phyloP scores from a whole-genome alignment of 2,329 filamentous ascomycete genomes.

The Emergomyces orientalis region DNA sequence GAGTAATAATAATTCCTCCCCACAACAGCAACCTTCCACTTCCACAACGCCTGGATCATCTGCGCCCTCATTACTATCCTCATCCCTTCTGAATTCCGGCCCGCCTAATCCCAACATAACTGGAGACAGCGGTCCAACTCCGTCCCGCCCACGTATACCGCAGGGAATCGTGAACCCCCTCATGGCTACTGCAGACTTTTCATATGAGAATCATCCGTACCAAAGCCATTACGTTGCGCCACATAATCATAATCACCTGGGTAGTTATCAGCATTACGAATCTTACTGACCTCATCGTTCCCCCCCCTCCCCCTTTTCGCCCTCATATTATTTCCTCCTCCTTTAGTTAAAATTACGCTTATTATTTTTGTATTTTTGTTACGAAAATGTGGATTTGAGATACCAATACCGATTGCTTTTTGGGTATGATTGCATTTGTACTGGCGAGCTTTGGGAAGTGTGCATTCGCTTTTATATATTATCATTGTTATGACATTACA shows the following conservation, averaged over 20 bases:
- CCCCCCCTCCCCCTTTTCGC: too few species aligned
- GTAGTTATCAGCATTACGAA: conserved; percentile 20
- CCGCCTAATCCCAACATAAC: conserved; percentile 19
- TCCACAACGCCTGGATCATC: conserved; percentile 8
- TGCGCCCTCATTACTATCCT: conserved; percentile 8
- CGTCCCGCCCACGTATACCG: conserved; percentile 27
- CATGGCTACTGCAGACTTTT: conserved; percentile 63
- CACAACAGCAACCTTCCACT: conserved; percentile 18
- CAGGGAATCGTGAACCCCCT: conserved; percentile 59
- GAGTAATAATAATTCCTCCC: conserved; percentile 37
- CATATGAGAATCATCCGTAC: conserved; percentile 68
- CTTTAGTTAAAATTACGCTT: background rate
- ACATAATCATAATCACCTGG: conserved; percentile 35
- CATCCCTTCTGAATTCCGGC: conserved; percentile 18
- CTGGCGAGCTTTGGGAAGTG: background rate
- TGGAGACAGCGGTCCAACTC: conserved; percentile 19
- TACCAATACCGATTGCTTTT: background rate
- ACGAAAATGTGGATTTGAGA: background rate
- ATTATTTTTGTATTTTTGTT: background rate
- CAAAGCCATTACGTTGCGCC: conserved; percentile 71
- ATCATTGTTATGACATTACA: background rate
- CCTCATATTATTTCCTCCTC: background rate
- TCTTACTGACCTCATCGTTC: conserved; percentile 12
- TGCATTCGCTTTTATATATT: background rate
- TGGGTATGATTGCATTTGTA: background rate